Base-by-base conservation (phyloP, 1,284 basidiomycete species). In the Xerocomus nothofagi region DNA sequence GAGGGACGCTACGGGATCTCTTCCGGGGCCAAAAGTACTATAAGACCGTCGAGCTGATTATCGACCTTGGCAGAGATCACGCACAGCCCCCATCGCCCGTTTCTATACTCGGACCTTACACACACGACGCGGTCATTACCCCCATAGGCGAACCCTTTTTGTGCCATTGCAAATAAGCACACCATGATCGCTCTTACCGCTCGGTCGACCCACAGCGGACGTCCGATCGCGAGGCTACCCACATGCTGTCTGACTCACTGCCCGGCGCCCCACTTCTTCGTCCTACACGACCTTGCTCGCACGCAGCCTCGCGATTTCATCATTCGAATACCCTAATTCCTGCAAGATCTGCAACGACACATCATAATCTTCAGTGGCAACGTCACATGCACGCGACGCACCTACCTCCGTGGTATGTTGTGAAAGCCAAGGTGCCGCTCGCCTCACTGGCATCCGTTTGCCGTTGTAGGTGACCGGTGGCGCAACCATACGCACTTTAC, bases 381-480 rank as follows among this genome's bases (percentile, higher is more conserved):
- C 50, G 34, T 27, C 51, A 33, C 23, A 27, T 33, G 33, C 47
- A 39, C 38, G 57, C 47, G 45, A 33, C 31, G 7, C n/a, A 59
- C 72, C 49, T 62, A 86, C 88, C 80, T 92, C 88, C 9, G 72
- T 72, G 5, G 90, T 93, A 68, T 93, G 91, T 61, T 93, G 80
- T 42, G 88, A 91, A 20, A 92, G 74, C 77, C 84, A 93, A 6
- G 92, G 93, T 3, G 93, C 93, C 10, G 91, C 81, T 46, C 82
- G 76, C 44, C 73, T 79, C 24, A 93, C 77, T 39, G 82, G 77
- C 82, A 88, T 88, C 70, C 86, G 85, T 62, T 81, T 73, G 3
- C 91, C 91, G 61, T 96, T 91, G 73, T 96, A 98, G 15, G 80
- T 77, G 31, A 97, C 92, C 0, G 94, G 85, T 3, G 94, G 91